These are phyloP conservation scores for Balakata baccata DNA, from an alignment of 345 rosid species.

Conservation along the genomic window DNA sequence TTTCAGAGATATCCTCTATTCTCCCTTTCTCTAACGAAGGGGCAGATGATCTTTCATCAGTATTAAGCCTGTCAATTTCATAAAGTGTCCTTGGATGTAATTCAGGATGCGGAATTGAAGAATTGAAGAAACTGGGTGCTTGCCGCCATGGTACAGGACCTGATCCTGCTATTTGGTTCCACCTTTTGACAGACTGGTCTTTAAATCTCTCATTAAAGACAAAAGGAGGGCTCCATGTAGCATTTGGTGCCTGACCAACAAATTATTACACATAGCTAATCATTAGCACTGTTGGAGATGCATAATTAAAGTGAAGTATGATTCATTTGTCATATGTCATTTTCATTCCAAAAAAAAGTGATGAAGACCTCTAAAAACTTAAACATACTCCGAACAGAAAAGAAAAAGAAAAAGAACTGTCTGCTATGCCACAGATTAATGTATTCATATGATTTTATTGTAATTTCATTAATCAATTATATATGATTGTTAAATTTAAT, in stretches of 20 bases:
- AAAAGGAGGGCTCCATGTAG: slow-evolving; percentile 47
- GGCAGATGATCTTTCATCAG: slow-evolving; percentile 38
- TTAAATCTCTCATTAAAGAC: slow-evolving; percentile 49
- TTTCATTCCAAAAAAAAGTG: background rate
- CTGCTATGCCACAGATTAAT: background rate
- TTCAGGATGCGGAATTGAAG: slow-evolving; percentile 58
- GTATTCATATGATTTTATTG: no score
- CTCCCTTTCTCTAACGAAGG: slow-evolving; percentile 52
- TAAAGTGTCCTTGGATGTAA: slow-evolving; percentile 41
- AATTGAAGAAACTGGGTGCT: slow-evolving; percentile 61
- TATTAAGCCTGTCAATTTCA: slow-evolving; percentile 51
- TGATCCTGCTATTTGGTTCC: slow-evolving; percentile 67
- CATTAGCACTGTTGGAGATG: background rate
- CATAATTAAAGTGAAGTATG: background rate
- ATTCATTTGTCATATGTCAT: background rate
- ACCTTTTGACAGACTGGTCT: slow-evolving; percentile 50
- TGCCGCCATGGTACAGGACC: slow-evolving; percentile 76
- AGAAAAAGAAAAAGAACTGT: background rate
- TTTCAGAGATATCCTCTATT: slow-evolving; percentile 54
- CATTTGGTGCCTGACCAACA: slow-evolving; percentile 53
- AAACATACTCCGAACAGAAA: background rate
- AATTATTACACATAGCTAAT: slow-evolving; percentile 7
- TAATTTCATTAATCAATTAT: no score
- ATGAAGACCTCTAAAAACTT: background rate
- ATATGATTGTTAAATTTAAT: no score